phyloP scores from a whole-genome alignment of 495 filamentous ascomycete species.

The Schizothecium vesticola region DNA sequence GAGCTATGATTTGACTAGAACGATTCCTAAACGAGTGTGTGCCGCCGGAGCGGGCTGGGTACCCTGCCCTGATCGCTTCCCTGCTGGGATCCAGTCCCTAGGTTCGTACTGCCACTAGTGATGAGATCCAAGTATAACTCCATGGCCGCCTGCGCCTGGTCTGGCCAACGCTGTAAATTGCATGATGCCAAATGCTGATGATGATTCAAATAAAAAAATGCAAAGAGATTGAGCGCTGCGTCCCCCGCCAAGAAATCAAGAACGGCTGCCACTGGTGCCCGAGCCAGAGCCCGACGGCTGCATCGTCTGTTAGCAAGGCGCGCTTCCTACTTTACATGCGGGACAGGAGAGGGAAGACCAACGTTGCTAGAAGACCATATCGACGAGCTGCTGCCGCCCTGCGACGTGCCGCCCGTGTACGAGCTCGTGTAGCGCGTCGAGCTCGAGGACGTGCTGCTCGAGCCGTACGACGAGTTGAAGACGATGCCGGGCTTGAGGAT shows the following conservation, averaged over 20 bases:
- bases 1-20: not conserved
- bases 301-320: not conserved
- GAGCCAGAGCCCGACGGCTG: not conserved
- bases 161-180: no score
- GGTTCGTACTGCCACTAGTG: not conserved
- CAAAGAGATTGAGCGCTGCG: not conserved
- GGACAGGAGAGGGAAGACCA: not conserved
- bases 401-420: not conserved
- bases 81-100: not conserved
- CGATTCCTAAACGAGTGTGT: not conserved
- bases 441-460: not conserved
- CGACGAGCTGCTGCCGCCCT: constrained; percentile 2
- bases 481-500: constrained; percentile 24
- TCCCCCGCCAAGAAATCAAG: not conserved
- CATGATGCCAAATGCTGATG: not conserved
- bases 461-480: constrained; percentile 11
- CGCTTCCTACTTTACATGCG: not conserved
- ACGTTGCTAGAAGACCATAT: constrained; percentile 8
- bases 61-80: not conserved
- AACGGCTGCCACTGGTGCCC: not conserved
- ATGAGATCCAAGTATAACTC: not conserved
- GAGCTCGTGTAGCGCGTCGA: constrained; percentile 4
- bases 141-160: not conserved
- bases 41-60: not conserved
- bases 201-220: not conserved